Conservation (phyloP, 2,329 filamentous ascomycete genomes). For the Penicillium sp. region DNA sequence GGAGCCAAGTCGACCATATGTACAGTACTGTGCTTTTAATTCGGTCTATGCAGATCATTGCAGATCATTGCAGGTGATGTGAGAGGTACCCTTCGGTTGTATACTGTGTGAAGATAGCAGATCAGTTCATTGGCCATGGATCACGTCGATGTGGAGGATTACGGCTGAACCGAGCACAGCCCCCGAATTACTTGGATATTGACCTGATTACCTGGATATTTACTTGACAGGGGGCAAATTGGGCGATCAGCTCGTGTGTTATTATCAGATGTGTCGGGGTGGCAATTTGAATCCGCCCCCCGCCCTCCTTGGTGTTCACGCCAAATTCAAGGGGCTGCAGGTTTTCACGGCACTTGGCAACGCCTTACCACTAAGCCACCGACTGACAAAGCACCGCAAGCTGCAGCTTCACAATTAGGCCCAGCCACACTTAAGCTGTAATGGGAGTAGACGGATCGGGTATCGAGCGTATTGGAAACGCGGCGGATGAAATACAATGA, state of each 20-base stretch:
- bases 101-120: not conserved
- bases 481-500: conserved; percentile 14
- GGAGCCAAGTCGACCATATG: conserved; percentile 1
- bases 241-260: not conserved
- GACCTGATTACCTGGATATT: conserved; percentile 5
- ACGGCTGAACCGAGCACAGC: conserved; percentile 3
- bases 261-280: conserved; percentile 9
- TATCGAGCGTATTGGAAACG: conserved; percentile 1
- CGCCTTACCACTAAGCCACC: not conserved
- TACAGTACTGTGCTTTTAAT: too few species aligned
- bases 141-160: not conserved
- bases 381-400: not conserved
- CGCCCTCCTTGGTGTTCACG: too few species aligned
- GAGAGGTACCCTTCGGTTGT: not conserved
- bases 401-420: not conserved
- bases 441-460: conserved; percentile 6
- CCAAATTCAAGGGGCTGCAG: not conserved
- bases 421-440: conserved; percentile 19
- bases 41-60: not conserved
- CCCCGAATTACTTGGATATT: conserved; percentile 8
- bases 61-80: not conserved
- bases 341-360: not conserved
- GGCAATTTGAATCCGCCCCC: conserved; percentile 1
- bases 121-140: conserved; percentile 2
- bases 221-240: not conserved